A percentile compares a stretch with the other conserved stretches of the same genome.
phyloP scores from a whole-genome alignment of 176 grass and related monocot species.

The Luzula sylvatica region DNA sequence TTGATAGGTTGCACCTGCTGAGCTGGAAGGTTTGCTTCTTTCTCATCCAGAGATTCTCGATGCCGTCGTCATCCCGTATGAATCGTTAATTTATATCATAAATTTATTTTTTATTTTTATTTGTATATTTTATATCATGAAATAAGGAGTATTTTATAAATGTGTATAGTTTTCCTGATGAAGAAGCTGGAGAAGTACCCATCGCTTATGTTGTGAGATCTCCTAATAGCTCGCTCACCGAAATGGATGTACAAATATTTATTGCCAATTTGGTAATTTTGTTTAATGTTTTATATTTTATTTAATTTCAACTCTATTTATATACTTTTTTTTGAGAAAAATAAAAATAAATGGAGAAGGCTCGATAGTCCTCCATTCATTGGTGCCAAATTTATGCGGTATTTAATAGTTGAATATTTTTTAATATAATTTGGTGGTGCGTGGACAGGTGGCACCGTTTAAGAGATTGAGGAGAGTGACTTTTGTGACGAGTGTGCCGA shows the following conservation, averaged over 20 bases:
- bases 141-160: background rate
- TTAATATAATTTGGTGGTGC: background rate
- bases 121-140: background rate
- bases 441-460: constrained; percentile 57
- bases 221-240: constrained; percentile 55
- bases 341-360: too few relatives aligned
- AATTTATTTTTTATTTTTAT: background rate
- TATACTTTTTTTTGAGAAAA: background rate
- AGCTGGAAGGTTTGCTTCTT: constrained; percentile 84
- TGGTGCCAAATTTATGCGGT: too few relatives aligned
- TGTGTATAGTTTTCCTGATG: constrained; percentile 63
- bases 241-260: constrained; percentile 64
- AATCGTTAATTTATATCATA: background rate
- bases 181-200: constrained; percentile 89
- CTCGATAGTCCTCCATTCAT: too few relatives aligned
- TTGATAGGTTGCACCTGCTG: constrained; percentile 79
- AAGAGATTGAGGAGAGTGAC: constrained; percentile 72
- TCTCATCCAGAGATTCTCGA: constrained; percentile 81
- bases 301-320: background rate
- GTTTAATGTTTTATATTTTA: background rate
- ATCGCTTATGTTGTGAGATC: constrained; percentile 72
- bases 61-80: constrained; percentile 80
- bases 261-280: constrained; percentile 60
- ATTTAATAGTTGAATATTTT: too few relatives aligned
- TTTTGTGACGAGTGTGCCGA: constrained; percentile 63